Conservation (phyloP, 352 stramenopile genomes). For the Phytopythium chamaehyphon region DNA sequence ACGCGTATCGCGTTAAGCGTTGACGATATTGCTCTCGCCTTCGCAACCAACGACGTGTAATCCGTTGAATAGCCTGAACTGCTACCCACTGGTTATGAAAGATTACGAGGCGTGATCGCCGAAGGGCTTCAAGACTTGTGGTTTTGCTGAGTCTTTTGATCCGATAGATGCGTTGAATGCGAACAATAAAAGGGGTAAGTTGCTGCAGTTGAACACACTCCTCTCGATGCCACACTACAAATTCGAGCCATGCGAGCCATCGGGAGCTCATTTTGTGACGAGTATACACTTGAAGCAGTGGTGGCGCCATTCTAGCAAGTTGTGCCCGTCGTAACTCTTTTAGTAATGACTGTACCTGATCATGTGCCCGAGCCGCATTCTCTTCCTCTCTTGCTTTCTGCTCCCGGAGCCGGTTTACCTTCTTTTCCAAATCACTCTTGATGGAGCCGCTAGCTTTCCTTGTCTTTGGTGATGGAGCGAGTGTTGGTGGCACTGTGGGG, state of each 20-base stretch:
- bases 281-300: slow-evolving; percentile 52
- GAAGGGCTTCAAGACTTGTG: slow-evolving; percentile 7
- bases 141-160: slow-evolving; percentile 29
- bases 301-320: slow-evolving; percentile 7
- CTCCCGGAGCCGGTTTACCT: slow-evolving; percentile 14
- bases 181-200: slow-evolving; percentile 43
- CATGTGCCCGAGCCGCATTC: slow-evolving; percentile 10
- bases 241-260: slow-evolving; percentile 37
- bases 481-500: too few relatives aligned
- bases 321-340: slow-evolving; percentile 27
- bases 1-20: slow-evolving; percentile 18
- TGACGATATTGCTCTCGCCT: slow-evolving; percentile 12
- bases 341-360: slow-evolving; percentile 34
- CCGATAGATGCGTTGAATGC: slow-evolving; percentile 59
- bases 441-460: slow-evolving; percentile 7
- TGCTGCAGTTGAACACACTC: slow-evolving; percentile 32
- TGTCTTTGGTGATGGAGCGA: slow-evolving; percentile 4
- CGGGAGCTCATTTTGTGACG: slow-evolving; percentile 30
- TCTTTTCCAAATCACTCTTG: slow-evolving; percentile 12
- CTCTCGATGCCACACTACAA: slow-evolving; percentile 34
- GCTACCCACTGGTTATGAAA: slow-evolving; percentile 36
- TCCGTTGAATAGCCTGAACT: slow-evolving; percentile 28
- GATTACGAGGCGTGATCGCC: slow-evolving; percentile 23
- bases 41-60: slow-evolving; percentile 21
- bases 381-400: slow-evolving; percentile 24